phyloP scores from a whole-genome alignment of 768 basidiomycete genomes.

The Dacryopinax primogenitus region DNA sequence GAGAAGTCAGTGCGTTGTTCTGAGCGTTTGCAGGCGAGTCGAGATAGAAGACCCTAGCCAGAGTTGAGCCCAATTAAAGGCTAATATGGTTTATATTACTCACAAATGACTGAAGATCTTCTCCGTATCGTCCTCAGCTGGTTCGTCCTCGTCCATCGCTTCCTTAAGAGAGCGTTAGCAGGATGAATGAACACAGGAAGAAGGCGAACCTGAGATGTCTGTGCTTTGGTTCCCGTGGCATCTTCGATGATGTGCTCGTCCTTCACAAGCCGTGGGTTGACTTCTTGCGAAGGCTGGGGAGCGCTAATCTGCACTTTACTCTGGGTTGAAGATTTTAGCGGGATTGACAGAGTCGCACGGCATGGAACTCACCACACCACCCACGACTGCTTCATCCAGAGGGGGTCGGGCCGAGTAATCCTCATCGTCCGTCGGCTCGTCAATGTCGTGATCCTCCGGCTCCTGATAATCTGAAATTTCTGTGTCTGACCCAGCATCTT shows the following conservation, averaged over 20 bases:
- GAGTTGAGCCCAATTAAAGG: neutral
- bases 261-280: too few relatives aligned
- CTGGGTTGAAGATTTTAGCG: neutral
- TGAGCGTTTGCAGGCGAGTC: slow-evolving; percentile 66
- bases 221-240: too few relatives aligned
- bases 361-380: neutral
- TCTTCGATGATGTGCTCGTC: too few relatives aligned
- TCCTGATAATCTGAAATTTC: slow-evolving; percentile 12
- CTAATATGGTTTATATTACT: slow-evolving; percentile 21
- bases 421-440: neutral
- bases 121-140: slow-evolving; percentile 66
- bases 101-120: slow-evolving; percentile 75
- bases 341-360: neutral
- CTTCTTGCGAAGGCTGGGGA: too few relatives aligned
- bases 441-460: neutral
- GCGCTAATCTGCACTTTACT: too few relatives aligned
- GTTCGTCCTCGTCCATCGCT: slow-evolving; percentile 55
- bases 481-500: slow-evolving; percentile 10
- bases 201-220: too few relatives aligned
- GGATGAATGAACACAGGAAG: too few relatives aligned
- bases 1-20: slow-evolving; percentile 41
- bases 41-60: slow-evolving; percentile 67
- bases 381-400: neutral
- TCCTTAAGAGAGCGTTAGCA: too few relatives aligned
- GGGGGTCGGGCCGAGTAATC: slow-evolving; percentile 5